Conservation (phyloP, 495 filamentous ascomycete genomes). For the Podospora tetraspora region DNA sequence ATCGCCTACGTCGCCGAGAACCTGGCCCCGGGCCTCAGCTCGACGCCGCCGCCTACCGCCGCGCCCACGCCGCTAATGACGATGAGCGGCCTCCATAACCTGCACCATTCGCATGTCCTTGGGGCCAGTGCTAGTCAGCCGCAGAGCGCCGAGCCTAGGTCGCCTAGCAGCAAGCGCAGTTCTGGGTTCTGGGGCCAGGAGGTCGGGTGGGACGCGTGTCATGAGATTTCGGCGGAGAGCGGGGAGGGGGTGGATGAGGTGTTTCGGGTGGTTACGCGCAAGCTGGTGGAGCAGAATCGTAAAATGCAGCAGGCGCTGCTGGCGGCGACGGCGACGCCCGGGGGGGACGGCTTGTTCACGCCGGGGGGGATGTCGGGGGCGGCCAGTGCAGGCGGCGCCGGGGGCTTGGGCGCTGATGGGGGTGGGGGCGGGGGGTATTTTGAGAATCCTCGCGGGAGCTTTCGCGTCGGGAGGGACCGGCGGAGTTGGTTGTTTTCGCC, state of each 20-base stretch:
- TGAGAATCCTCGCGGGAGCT: slow-evolving; percentile 50
- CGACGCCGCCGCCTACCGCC: slow-evolving; percentile 62
- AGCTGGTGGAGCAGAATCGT: slow-evolving; percentile 87
- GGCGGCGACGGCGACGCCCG: slow-evolving; percentile 39
- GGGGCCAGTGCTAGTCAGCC: not conserved
- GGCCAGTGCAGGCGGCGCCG: not conserved
- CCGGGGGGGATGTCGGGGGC: not conserved
- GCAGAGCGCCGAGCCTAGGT: slow-evolving; percentile 45
- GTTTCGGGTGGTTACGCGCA: slow-evolving; percentile 88
- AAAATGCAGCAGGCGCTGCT: slow-evolving; percentile 55
- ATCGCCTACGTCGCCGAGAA: slow-evolving; percentile 94
- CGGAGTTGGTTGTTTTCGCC: slow-evolving; percentile 56
- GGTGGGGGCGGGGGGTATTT: slow-evolving; percentile 40
- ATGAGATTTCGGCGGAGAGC: slow-evolving; percentile 91
- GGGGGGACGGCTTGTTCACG: slow-evolving; percentile 9
- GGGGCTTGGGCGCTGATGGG: slow-evolving; percentile 16
- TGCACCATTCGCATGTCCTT: not conserved
- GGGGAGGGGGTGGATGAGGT: slow-evolving; percentile 98
- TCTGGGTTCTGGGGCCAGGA: slow-evolving; percentile 89
- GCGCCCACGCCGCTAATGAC: slow-evolving; percentile 7
- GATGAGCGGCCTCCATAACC: slow-evolving; percentile 13
- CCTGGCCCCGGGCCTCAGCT: slow-evolving; percentile 59
- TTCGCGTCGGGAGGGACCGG: slow-evolving; percentile 57
- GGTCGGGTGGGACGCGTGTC: slow-evolving; percentile 91
- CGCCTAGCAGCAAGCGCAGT: slow-evolving; percentile 69